Base-by-base conservation (phyloP, 2,329 filamentous ascomycete species). In the Tolypocladium paradoxum region DNA sequence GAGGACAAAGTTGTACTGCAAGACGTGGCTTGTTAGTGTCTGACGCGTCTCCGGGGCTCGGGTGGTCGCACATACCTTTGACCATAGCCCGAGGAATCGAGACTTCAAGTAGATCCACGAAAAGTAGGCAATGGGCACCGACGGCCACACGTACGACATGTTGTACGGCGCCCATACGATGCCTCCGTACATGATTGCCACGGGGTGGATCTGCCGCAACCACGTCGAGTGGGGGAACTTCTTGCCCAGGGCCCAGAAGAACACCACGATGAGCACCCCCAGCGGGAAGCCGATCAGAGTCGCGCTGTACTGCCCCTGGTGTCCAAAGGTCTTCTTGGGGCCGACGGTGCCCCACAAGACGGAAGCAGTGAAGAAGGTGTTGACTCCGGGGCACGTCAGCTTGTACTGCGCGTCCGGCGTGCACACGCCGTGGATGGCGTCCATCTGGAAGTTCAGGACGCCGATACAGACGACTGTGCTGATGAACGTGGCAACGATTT, bases 401-500 rank as follows among this genome's bases (percentile, higher is more conserved):
- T 73, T 73, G 64, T 74, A 75, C 1, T 69, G 68, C 1, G 76
- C 76, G 6, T 73, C 61, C 1, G 68, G 60, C 0, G 74, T 75
- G 63, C 78, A 80, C 8, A 81, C 71, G n/a, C 67, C 66, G 0
- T 68, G 61, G 48, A 81, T 79, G 55, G 71, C 63, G 43, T 68
- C 71, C 65, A 79, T 71, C 61, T 78, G 75, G 61, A 74, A 76
- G 56, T 74, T 73, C 50, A 75, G 63, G 1, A 79, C 72, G 16
- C 72, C 75, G 4, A 74, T 72, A 56, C 73, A 76, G 43, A 79
- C 72, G 47, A 80, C 68, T 1, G 74, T 78, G 48, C 75, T 76
- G 22, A 79, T 65, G 22, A 82, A 68, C 2, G 78, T 83, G 35
- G 79, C 78, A 11, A 77, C 68, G 61, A 83, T 78, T 64, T 84